phyloP scores from a whole-genome alignment of 1,284 basidiomycete genomes.

The Ustanciosporium gigantosporum region DNA sequence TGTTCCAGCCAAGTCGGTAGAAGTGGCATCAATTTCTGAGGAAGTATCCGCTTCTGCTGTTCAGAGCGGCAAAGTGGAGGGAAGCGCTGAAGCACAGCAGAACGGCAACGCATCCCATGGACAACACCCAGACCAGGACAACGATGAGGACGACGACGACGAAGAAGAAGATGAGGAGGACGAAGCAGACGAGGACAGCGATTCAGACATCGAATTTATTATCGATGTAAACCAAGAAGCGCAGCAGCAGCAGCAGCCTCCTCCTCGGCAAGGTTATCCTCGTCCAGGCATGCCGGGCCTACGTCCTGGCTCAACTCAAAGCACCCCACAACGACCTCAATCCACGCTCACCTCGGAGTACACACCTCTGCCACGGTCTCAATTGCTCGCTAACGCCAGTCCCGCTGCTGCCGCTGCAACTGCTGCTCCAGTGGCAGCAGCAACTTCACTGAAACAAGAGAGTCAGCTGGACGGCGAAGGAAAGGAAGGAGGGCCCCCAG shows the following conservation, averaged over 20 bases:
- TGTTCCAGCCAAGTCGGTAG: not conserved
- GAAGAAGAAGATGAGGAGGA: constrained; percentile 40
- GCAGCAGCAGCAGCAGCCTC: constrained; percentile 37
- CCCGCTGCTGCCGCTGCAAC: constrained; percentile 10
- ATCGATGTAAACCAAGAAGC: constrained; percentile 54
- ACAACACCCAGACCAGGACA: too few relatives aligned
- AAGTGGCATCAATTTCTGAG: too few relatives aligned
- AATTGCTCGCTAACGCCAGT: constrained; percentile 44
- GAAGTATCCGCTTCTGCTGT: not conserved
- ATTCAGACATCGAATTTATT: constrained; percentile 62
- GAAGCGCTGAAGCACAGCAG: too few relatives aligned
- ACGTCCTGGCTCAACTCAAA: constrained; percentile 14
- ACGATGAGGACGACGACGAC: constrained; percentile 61
- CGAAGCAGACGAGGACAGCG: constrained; percentile 62
- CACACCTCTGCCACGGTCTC: constrained; percentile 77
- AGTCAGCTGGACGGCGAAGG: constrained; percentile 2
- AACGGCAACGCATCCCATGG: not conserved
- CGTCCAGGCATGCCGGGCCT: constrained; percentile 8
- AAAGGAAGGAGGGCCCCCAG: constrained; percentile 51
- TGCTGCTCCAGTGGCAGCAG: constrained; percentile 8
- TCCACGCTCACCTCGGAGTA: constrained; percentile 85
- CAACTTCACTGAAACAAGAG: constrained; percentile 3
- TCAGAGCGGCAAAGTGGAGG: not conserved
- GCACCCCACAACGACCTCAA: constrained; percentile 34
- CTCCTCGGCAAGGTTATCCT: constrained; percentile 33